These are phyloP conservation scores for Raphidocelis subcapitata DNA, from an alignment of 139 green algal genomes.

Conservation along the genomic window DNA sequence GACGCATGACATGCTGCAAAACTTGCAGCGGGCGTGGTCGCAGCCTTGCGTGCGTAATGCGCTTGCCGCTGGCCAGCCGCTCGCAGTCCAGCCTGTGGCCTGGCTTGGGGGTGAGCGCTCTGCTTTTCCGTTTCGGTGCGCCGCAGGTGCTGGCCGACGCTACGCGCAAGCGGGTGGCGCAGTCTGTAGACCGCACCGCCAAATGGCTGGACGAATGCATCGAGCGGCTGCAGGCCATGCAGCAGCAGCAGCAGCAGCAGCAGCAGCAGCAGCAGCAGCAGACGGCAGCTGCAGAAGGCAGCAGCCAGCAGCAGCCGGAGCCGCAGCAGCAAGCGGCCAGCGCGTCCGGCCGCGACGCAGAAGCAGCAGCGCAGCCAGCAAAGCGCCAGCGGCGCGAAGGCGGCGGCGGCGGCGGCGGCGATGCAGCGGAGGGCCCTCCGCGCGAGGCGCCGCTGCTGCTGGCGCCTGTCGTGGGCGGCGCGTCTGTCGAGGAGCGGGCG, in stretches of 20 bases:
- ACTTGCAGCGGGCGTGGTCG: too few relatives aligned
- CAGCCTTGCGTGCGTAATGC: too few relatives aligned
- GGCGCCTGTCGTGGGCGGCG: constrained; percentile 44
- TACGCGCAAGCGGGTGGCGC: constrained; percentile 4
- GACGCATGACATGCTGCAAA: too few relatives aligned
- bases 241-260: constrained; percentile 11
- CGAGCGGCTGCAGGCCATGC: neutral
- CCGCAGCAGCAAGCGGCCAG: too few relatives aligned
- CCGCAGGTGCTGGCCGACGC: constrained; percentile 27
- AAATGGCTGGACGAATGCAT: constrained; percentile 64
- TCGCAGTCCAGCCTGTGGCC: too few relatives aligned
- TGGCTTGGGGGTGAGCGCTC: too few relatives aligned
- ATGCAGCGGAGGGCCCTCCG: neutral
- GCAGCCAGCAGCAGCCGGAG: neutral
- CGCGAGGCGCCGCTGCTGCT: constrained; percentile 15
- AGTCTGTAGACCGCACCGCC: constrained; percentile 27
- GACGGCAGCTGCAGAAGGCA: too few relatives aligned
- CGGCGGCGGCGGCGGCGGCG: constrained; percentile 1
- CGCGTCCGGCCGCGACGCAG: too few relatives aligned
- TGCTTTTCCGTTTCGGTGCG: too few relatives aligned
- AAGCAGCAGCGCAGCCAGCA: neutral
- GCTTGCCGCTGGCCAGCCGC: too few relatives aligned
- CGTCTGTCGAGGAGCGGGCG: constrained; percentile 26
- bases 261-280: constrained; percentile 1
- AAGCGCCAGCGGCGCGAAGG: neutral